A percentile compares a stretch with the other conserved stretches of the same genome.
Conservation (phyloP, 2,329 filamentous ascomycete genomes). For the Pseudopithomyces chartarum region DNA sequence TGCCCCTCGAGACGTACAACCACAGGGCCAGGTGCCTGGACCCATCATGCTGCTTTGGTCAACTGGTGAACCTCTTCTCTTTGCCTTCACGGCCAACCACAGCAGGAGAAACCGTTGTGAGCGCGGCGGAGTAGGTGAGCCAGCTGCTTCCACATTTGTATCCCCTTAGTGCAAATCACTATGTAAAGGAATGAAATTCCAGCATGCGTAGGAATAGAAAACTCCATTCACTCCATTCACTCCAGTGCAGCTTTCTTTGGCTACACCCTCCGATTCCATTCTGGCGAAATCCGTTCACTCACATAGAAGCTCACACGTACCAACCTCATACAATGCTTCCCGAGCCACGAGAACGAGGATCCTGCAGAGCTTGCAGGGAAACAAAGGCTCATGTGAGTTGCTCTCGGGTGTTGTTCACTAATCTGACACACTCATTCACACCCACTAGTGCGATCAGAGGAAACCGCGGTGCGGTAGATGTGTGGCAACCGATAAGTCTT, state of each 20-base stretch:
- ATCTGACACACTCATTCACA: not conserved
- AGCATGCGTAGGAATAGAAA: not conserved
- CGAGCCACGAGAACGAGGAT: constrained; percentile 12
- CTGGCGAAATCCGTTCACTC: not conserved
- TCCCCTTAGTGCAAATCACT: not conserved
- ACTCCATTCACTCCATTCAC: not conserved
- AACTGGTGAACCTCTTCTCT: constrained; percentile 3
- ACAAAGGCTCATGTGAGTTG: constrained; percentile 13
- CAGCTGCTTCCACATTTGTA: not conserved
- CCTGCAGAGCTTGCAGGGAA: constrained; percentile 23
- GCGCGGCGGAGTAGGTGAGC: constrained; percentile 4
- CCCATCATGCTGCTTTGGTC: constrained; percentile 11
- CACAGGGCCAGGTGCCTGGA: constrained; percentile 1
- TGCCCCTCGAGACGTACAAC: constrained; percentile 4
- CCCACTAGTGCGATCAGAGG: constrained; percentile 25
- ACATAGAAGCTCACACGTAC: not conserved
- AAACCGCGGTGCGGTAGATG: constrained; percentile 26
- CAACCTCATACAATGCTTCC: constrained; percentile 13
- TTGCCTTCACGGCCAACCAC: constrained; percentile 1
- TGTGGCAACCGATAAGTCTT: constrained; percentile 17
- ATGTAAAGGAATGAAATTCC: not conserved
- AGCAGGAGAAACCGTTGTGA: not conserved
- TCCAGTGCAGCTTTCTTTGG: not conserved
- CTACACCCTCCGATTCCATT: not conserved
- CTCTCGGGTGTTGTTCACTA: not conserved